These are phyloP conservation scores for Begonia masoniana DNA, from an alignment of 306 rosid species.

Conservation along the genomic window DNA sequence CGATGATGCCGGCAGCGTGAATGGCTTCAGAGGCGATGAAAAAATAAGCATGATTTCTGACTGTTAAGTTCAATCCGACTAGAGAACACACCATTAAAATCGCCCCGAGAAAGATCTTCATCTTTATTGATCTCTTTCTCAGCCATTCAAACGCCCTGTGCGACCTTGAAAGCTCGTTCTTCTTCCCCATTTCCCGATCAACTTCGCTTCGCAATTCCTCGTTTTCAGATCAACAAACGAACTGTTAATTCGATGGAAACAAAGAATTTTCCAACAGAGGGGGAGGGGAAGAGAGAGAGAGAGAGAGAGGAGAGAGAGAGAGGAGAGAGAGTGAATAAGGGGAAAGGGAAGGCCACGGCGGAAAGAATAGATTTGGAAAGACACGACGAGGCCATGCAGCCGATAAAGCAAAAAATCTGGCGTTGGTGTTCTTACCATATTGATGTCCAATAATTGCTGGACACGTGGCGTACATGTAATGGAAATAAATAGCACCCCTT, in stretches of 20 bases:
- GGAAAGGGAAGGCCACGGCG: background rate
- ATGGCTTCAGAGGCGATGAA: slow-evolving; percentile 33
- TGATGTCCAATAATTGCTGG: no score
- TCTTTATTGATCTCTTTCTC: slow-evolving; percentile 29
- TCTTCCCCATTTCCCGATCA: no score
- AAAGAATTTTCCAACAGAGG: no score
- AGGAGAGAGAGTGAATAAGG: no score
- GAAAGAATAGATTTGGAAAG: slow-evolving; percentile 13
- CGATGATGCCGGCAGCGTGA: slow-evolving; percentile 42
- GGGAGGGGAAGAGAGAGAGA: no score
- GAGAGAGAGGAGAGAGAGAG: no score
- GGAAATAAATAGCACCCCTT: no score
- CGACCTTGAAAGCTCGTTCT: no score
- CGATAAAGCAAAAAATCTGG: slow-evolving; percentile 1
- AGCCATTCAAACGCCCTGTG: slow-evolving; percentile 26
- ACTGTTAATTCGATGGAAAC: no score
- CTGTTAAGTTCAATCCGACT: slow-evolving; percentile 23
- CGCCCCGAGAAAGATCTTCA: slow-evolving; percentile 31
- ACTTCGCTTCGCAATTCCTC: no score
- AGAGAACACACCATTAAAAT: slow-evolving; percentile 27
- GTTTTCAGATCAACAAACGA: no score
- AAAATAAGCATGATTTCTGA: slow-evolving; percentile 16
- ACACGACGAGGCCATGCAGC: slow-evolving; percentile 12
- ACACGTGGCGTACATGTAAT: no score
- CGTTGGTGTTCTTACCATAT: slow-evolving; percentile 5